Base-by-base conservation (phyloP, 2,329 filamentous ascomycete genomes). In the Tolypocladium cylindrosporum region DNA sequence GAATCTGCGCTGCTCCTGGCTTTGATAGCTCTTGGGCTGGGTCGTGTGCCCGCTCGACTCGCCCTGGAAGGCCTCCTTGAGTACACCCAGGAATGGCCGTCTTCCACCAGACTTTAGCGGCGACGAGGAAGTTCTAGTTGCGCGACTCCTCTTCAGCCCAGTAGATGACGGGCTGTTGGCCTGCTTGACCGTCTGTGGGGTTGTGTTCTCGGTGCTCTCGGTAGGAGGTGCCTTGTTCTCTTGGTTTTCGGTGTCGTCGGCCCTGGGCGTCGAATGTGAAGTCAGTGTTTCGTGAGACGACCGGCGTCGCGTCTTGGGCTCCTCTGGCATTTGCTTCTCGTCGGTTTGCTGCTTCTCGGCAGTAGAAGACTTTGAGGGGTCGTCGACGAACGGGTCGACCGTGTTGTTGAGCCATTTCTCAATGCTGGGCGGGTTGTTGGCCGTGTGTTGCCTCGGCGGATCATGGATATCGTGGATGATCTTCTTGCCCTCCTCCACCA, bases 361-460 rank as follows among this genome's bases (percentile, higher is more conserved):
- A n/a, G 57, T 9, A 11, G 55, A 36, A 5, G 55, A 39, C 24
- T 53, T 53, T 19, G 61, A 24, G n/a, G 58, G 41, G 5, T 56
- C 41, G 19, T 86, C 83, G 2, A 85, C 75, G 65, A 85, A 85
- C 4, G 84, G 82, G 63, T 87, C 84, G 16, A 85, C 78, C 0
- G 84, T 87, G 27, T 75, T 78, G 64, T 81, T 83, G 34, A 87
- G 72, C 84, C 84, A 87, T 27, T 79, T 85, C 66, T 87, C 84
- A 57, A 87, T 87, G 64, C 79, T 86, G 1, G 79, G 81, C 6
- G 84, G 84, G 50, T 83, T 79, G 60, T 86, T 86, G 13, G 67
- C 63, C 3, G 72, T 71, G 2, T 75, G 71, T 9, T 78, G 76
- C 54, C 77, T 78, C 1, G 79, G 79, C 4, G 81, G 77, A 55